Evolutionary conservation across 805 yeast species (phyloP), one percentile per base, ranked within the genome.

Genomic region (Zygoascus bituminiphila): DNA sequence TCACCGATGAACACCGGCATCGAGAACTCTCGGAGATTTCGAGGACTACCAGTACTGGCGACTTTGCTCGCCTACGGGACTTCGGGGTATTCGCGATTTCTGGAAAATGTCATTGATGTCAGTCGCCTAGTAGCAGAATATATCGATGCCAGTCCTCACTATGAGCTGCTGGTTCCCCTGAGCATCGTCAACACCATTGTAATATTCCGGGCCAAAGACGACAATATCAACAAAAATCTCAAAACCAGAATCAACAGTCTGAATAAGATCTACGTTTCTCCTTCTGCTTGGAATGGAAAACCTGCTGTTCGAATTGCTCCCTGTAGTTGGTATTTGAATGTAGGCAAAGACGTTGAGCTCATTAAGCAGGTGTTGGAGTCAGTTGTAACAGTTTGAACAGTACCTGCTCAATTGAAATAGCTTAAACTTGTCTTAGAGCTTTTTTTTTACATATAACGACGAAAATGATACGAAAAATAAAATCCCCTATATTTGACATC

Each of bases 271-370:
- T 55, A 48, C 46, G 54, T 54, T 8, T 38, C 53, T n/a, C 54
- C 54, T 2, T 54, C 57, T 3, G 40, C 29, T 4, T 57, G 59
- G 59, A 41, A 52, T 8, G 54, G 55, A 23, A 14, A n/a, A 4
- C 48, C 52, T 6, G 60, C 60, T 5, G 48, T 54, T 4, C 48
- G 60, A 40, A 38, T 55, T 12, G 60, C 60, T 9, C 55, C 57
- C 12, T 52, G 56, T 45, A 52, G 52, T 38, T 57, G 59, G 59
- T 39, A 48, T 15, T 14, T 51, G 22, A n/a, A 36, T 14, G 40
- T 31, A 2, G 4, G 4, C 33, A 29, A 15, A 29, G 33, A 29
- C n/a, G 10, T 29, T 29, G 15, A 29, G 33, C 33, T 29, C 9
- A 29, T 29, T 15, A 29, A 29, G n/a, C 15, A 4, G 10, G 33